Evolutionary conservation across 192 early-diverging fungal species (phyloP).

Genomic region (Dispira parvispora): DNA sequence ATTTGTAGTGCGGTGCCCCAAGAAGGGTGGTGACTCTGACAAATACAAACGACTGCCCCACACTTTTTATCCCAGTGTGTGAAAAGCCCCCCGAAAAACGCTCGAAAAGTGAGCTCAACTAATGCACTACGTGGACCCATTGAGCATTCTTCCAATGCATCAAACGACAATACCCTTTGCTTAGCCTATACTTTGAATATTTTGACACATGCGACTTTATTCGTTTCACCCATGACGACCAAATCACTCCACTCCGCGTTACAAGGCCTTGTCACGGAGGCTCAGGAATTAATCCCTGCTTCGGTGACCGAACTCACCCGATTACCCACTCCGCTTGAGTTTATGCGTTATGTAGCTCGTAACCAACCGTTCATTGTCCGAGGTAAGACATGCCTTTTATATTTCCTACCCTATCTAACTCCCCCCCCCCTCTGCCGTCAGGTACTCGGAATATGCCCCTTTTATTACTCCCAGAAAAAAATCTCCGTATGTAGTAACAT

Average conservation of each 20-base stretch:
- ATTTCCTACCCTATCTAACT: too few species aligned
- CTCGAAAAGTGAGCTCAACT: too few species aligned
- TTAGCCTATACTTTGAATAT: not conserved
- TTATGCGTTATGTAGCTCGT: slow-evolving; percentile 15
- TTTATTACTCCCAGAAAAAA: too few species aligned
- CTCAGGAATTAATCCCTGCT: not conserved
- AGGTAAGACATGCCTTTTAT: not conserved
- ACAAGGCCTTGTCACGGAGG: not conserved
- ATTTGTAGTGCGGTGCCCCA: too few species aligned
- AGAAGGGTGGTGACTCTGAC: too few species aligned
- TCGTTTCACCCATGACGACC: not conserved
- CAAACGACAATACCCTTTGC: not conserved
- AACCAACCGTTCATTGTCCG: slow-evolving; percentile 17
- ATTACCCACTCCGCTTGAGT: slow-evolving; percentile 23
- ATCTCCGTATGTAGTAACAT: too few species aligned
- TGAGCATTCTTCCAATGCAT: not conserved
- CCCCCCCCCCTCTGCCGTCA: too few species aligned
- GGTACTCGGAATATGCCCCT: too few species aligned
- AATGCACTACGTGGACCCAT: too few species aligned
- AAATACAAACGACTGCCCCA: too few species aligned
- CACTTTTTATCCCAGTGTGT: too few species aligned
- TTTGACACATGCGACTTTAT: not conserved
- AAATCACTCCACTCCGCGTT: not conserved
- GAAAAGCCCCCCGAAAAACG: too few species aligned
- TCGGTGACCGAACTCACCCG: slow-evolving; percentile 3